These are phyloP conservation scores for Cercophora newfieldiana DNA, from an alignment of 495 filamentous ascomycete genomes.

Conservation along the genomic window DNA sequence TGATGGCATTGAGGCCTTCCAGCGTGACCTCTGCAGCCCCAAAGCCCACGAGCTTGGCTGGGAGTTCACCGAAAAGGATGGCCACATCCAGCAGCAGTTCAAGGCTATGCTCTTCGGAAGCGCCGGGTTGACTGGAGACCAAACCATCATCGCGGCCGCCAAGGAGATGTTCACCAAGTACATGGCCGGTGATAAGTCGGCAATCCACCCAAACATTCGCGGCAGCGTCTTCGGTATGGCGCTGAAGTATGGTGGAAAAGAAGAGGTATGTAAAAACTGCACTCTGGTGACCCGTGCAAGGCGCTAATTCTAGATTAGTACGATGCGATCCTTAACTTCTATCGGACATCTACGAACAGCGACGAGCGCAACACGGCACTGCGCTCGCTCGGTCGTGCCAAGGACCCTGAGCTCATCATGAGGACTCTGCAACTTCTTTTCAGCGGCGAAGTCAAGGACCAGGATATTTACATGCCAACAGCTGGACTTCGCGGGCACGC, in stretches of 20 bases:
- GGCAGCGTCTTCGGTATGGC: constrained; percentile 70
- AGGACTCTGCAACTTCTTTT: constrained; percentile 74
- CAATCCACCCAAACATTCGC: constrained; percentile 73
- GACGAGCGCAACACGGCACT: constrained; percentile 97
- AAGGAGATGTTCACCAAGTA: constrained; percentile 75
- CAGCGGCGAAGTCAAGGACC: constrained; percentile 84
- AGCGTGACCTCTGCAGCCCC: constrained; percentile 67
- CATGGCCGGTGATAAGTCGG: constrained; percentile 62
- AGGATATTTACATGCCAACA: constrained; percentile 91
- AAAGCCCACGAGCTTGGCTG: constrained; percentile 87
- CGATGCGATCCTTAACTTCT: constrained; percentile 77
- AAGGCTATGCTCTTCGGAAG: constrained; percentile 68
- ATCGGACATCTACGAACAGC: constrained; percentile 78
- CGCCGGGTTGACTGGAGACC: constrained; percentile 66
- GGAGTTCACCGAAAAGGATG: constrained; percentile 79
- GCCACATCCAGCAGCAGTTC: constrained; percentile 86
- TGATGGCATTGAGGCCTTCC: constrained; percentile 78
- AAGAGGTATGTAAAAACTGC: constrained; percentile 55
- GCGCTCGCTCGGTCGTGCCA: constrained; percentile 77
- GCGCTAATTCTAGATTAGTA: constrained; percentile 51
- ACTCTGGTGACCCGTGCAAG: constrained; percentile 2
- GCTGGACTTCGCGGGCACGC: constrained; percentile 74
- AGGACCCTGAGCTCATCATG: constrained; percentile 75
- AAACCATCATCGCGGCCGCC: constrained; percentile 59
- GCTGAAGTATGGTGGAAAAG: constrained; percentile 68